Base-by-base conservation (phyloP, 352 stramenopile species). In the Phytophthora colocasiae region DNA sequence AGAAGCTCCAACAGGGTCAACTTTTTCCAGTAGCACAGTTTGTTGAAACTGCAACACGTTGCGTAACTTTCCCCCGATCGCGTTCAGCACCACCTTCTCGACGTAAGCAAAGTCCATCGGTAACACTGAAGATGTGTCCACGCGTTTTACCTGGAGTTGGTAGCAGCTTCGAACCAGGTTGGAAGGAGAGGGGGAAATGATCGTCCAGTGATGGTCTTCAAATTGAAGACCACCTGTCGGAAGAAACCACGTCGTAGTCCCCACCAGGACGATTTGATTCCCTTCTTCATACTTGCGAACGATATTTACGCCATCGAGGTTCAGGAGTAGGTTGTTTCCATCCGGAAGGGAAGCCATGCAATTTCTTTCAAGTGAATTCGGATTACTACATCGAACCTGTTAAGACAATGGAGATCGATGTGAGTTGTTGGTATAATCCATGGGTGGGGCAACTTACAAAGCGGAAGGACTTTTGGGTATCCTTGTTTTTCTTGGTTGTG, bases 191-290 rank as follows among this genome's bases (percentile, higher is more conserved):
- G 58, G 64, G 8, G 69, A 62, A 50, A 73, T 64, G 6, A 65
- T 31, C 1, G 66, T 73, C 69, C 69, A 77, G 45, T 63, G 66
- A 9, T 69, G 63, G 32, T 77, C 69, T 44, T 69, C 58, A 39
- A 77, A 77, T 49, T 66, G 57, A 48, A 70, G 52, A 4, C 69
- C 53, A n/a, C 53, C 65, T 27, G 69, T 72, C 2, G 58, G 58
- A 36, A 77, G 64, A 14, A 77, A 66, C 48, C 66, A 65, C 24
- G 58, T 64, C 6, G 63, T 67, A 34, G 58, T 58, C 31, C 64
- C 51, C 4, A 77, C 58, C 19, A 77, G 40, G 17, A 71, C 26
- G n/a, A 73, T 29, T 24, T 51, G 64, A 29, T 64, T 52, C 14
- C 17, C 46, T 54, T 73, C 69, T 26, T 77, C 51, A 31, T 58